Evolutionary conservation across 371 early-diverging fungal species (phyloP).

Genomic region (Rhizopus microsporus): DNA sequence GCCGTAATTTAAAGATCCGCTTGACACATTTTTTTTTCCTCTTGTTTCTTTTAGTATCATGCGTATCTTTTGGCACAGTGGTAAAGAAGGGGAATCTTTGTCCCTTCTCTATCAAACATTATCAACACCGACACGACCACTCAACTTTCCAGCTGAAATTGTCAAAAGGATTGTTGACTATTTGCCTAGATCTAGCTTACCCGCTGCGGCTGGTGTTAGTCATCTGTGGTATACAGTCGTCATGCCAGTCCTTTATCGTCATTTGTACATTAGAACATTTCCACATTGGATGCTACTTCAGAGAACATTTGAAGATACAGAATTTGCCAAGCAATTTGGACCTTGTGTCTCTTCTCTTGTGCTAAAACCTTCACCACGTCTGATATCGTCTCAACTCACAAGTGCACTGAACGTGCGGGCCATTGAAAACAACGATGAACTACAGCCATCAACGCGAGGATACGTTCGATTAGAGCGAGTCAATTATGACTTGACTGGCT

Average conservation of each 20-base stretch:
- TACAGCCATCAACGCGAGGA: constrained; percentile 22
- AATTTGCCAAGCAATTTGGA: constrained; percentile 12
- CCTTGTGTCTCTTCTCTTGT: constrained; percentile 27
- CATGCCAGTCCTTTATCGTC: constrained; percentile 37
- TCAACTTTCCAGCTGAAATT: constrained; percentile 35
- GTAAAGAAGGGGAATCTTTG: constrained; percentile 8
- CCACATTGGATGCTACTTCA: constrained; percentile 33
- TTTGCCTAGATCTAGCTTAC: constrained; percentile 30
- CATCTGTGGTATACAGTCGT: constrained; percentile 31
- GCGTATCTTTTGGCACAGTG: constrained; percentile 27
- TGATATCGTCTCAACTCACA: constrained; percentile 27
- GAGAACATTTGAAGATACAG: constrained; percentile 8
- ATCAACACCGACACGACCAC: not conserved
- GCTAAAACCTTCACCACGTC: constrained; percentile 33
- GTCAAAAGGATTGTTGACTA: constrained; percentile 24
- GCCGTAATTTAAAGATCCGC: not conserved
- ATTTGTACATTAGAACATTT: constrained; percentile 33
- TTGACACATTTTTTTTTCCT: not conserved
- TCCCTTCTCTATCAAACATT: constrained; percentile 9
- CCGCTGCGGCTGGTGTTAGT: constrained; percentile 18
- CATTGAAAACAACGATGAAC: constrained; percentile 21
- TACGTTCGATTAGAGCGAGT: constrained; percentile 34
- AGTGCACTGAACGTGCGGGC: constrained; percentile 14
- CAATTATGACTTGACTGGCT: constrained; percentile 30
- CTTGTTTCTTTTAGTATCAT: constrained; percentile 7